Evolutionary conservation across 2,329 filamentous ascomycete species (phyloP).

Genomic region (Pseudopyricularia javanii): DNA sequence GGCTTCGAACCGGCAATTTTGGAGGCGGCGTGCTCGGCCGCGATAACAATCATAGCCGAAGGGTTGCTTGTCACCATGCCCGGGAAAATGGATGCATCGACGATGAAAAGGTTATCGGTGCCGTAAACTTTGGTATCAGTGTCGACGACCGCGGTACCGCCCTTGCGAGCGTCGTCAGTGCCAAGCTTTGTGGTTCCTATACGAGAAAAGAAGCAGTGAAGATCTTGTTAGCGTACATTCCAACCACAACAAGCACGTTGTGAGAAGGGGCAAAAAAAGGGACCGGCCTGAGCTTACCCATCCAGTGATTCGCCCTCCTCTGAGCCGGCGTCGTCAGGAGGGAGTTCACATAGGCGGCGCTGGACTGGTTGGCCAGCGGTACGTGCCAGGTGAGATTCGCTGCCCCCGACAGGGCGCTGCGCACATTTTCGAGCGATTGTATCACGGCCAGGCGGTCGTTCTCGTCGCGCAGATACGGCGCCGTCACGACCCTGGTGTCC

Average conservation of each 20-base stretch:
- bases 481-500: conserved; percentile 39
- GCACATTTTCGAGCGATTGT: conserved; percentile 42
- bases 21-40: conserved; percentile 48
- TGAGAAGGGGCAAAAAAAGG: not conserved
- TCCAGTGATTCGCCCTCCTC: conserved; percentile 30
- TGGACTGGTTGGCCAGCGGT: conserved; percentile 31
- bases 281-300: conserved; percentile 15
- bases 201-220: not conserved
- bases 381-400: conserved; percentile 35
- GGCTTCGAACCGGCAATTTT: too few relatives aligned
- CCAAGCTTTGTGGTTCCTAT: conserved; percentile 42
- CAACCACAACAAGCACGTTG: too few relatives aligned
- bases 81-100: conserved; percentile 58
- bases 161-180: conserved; percentile 32
- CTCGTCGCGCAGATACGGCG: conserved; percentile 40
- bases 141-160: conserved; percentile 49
- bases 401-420: conserved; percentile 34
- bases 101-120: conserved; percentile 55
- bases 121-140: conserved; percentile 52
- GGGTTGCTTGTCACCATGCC: conserved; percentile 60
- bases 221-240: conserved; percentile 1
- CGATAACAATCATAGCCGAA: conserved; percentile 50
- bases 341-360: conserved; percentile 37
- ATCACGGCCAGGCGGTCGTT: conserved; percentile 45
- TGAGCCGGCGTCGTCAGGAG: conserved; percentile 8